Base-by-base conservation (phyloP, 768 basidiomycete genomes). In the Tylopilus cervinicoccineus region DNA sequence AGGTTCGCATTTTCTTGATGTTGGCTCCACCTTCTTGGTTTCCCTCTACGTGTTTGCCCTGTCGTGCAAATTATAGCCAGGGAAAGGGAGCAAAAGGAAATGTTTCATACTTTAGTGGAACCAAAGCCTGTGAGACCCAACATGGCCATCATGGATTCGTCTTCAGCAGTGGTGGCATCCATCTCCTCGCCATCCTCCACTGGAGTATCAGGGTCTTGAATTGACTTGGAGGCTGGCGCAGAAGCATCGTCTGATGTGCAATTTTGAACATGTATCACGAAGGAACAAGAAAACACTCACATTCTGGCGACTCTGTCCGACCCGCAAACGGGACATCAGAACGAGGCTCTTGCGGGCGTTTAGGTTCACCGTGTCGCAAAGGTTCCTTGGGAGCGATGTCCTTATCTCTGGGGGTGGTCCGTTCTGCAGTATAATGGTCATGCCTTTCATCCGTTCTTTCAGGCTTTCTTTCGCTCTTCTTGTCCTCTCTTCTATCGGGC, bases 101-200 rank as follows among this genome's bases (percentile, higher is more conserved):
- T 13, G 11, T 6, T n/a, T 20, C 69, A 45, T 58, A 90, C 93
- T 76, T 97, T 96, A 0, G 95, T 95, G 1, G 83, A 76, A 10
- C 88, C 92, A 63, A 98, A 98, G 10, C 91, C 89, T 38, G 69
- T 61, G 58, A 98, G 70, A 34, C 95, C 94, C 90, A 98, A 95
- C 75, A 81, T 77, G 31, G 85, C 80, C 79, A 87, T 88, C 83
- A 96, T 91, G 45, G 80, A 84, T 39, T 79, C 78, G 20, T 88
- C 87, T 33, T 87, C 88, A 13, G 80, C 83, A 48, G 74, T 74
- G n/a, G 76, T 78, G 24, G 70, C 73, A 16, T 75, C 75, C 72
- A 75, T 74, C 10, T 66, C 77, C 57, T 77, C 74, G 33, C 67
- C 72, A 20, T 71, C 78, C 50, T 84, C 82, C 13, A 68, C 70